phyloP scores from a whole-genome alignment of 164 flowering plant genomes.

The Piper longum region DNA sequence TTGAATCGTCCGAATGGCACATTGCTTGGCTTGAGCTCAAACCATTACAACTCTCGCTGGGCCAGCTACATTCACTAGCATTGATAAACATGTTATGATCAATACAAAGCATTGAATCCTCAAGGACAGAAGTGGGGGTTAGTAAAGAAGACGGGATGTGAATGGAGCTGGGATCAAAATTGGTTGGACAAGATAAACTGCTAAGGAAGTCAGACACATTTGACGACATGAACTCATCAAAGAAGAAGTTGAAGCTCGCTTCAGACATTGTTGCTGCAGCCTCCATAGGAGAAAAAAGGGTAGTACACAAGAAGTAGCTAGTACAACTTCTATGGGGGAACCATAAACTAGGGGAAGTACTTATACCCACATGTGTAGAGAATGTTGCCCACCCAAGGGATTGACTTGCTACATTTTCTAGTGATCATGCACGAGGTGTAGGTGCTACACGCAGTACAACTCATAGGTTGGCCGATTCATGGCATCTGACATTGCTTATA shows the following conservation, averaged over 20 bases:
- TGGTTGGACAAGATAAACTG: conserved; percentile 11
- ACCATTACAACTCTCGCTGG: conserved; percentile 7
- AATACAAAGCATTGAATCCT: conserved; percentile 9
- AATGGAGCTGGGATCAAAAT: conserved; percentile 12
- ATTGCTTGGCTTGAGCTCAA: conserved; percentile 15
- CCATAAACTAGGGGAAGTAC: conserved; percentile 2
- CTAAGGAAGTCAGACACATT: conserved; percentile 55
- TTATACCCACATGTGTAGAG: conserved; percentile 18
- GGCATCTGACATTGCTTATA: conserved; percentile 6
- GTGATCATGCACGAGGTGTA: conserved; percentile 13
- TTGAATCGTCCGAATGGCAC: conserved; percentile 4
- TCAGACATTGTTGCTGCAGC: conserved; percentile 21
- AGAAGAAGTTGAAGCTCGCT: conserved; percentile 29
- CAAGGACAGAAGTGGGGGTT: conserved; percentile 8
- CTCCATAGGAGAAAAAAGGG: conserved; percentile 25
- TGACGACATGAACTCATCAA: conserved; percentile 23
- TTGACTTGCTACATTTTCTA: background rate
- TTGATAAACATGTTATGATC: conserved; percentile 10
- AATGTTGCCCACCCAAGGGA: conserved; percentile 22
- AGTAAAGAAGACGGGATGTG: conserved; percentile 10
- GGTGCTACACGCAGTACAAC: conserved; percentile 25
- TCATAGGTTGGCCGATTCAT: conserved; percentile 27
- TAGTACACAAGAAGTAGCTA: background rate
- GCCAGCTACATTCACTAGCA: conserved; percentile 7
- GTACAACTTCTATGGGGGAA: background rate